Percentiles rank a stretch among this genome's conserved stretches.
Conservation (phyloP, 768 basidiomycete genomes). For the Psilocybe tampanensis region DNA sequence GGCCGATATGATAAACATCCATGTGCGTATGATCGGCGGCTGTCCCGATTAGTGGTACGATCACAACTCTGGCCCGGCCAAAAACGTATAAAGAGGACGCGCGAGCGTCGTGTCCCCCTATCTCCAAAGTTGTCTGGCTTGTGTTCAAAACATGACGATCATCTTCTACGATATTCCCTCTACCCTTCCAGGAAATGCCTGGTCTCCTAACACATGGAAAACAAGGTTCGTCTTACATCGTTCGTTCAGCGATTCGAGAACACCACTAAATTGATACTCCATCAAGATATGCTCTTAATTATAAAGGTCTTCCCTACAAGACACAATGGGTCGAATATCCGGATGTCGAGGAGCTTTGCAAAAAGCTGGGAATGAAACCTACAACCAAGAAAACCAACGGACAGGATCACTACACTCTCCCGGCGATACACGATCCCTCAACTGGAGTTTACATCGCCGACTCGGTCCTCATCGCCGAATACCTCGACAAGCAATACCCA, state of each 20-base stretch:
- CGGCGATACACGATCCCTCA: conserved; percentile 41
- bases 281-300: conserved; percentile 29
- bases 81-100: no score
- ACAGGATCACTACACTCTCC: conserved; percentile 40
- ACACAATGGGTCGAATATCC: conserved; percentile 52
- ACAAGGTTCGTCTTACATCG: not conserved
- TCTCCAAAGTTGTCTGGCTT: no score
- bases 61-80: no score
- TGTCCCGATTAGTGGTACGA: no score
- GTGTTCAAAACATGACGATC: not conserved
- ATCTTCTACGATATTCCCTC: not conserved
- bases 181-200: not conserved
- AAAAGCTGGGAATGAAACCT: conserved; percentile 35
- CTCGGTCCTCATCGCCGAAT: conserved; percentile 44
- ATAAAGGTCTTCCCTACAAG: conserved; percentile 35
- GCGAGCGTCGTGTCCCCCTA: no score
- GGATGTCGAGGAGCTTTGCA: conserved; percentile 37
- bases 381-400: conserved; percentile 38
- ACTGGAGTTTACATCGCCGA: conserved; percentile 38
- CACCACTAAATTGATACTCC: no score
- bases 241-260: no score
- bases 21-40: no score
- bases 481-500: conserved; percentile 47
- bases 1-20: no score
- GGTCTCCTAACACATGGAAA: conserved; percentile 1